A percentile compares a stretch with the other conserved stretches of the same genome.
These are phyloP conservation scores for Penicillium paneum DNA, from an alignment of 2,329 filamentous ascomycete species.

Conservation along the genomic window DNA sequence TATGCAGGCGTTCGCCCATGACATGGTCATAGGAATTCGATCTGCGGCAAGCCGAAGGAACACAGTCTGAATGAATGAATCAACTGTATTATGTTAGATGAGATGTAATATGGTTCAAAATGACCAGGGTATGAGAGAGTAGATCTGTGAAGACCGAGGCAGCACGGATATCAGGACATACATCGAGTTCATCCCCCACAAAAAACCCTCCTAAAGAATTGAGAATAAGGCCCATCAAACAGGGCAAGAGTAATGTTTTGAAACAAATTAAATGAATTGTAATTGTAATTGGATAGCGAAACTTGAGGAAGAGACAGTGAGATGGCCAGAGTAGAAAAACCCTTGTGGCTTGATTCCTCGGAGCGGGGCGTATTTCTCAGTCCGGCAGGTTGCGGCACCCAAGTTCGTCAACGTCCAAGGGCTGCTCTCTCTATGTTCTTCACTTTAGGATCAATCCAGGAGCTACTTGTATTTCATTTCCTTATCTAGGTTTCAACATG, in stretches of 20 bases:
- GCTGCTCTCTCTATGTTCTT: background rate
- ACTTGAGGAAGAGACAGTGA: conserved; percentile 12
- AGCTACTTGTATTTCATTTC: conserved; percentile 6
- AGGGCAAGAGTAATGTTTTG: background rate
- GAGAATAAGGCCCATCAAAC: background rate
- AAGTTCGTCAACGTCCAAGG: conserved; percentile 1
- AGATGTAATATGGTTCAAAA: background rate
- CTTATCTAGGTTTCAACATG: conserved; percentile 24
- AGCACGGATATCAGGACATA: conserved; percentile 12
- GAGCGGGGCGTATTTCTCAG: conserved; percentile 35
- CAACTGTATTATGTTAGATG: conserved; percentile 4
- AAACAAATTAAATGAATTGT: conserved; percentile 1
- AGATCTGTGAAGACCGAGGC: conserved; percentile 1
- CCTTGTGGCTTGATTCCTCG: conserved; percentile 20
- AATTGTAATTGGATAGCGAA: conserved; percentile 14
- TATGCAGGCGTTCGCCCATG: conserved; percentile 23
- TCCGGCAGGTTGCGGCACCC: conserved; percentile 23
- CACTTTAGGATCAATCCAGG: background rate
- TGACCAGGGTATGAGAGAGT: conserved; percentile 1
- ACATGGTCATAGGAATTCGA: conserved; percentile 21
- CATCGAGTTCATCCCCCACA: conserved; percentile 8
- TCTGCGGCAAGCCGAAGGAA: conserved; percentile 1
- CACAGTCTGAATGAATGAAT: conserved; percentile 1
- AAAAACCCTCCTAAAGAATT: background rate
- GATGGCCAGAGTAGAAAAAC: conserved; percentile 6